These are phyloP conservation scores for Lecanosticta acicola DNA, from an alignment of 2,329 filamentous ascomycete genomes.

Conservation along the genomic window DNA sequence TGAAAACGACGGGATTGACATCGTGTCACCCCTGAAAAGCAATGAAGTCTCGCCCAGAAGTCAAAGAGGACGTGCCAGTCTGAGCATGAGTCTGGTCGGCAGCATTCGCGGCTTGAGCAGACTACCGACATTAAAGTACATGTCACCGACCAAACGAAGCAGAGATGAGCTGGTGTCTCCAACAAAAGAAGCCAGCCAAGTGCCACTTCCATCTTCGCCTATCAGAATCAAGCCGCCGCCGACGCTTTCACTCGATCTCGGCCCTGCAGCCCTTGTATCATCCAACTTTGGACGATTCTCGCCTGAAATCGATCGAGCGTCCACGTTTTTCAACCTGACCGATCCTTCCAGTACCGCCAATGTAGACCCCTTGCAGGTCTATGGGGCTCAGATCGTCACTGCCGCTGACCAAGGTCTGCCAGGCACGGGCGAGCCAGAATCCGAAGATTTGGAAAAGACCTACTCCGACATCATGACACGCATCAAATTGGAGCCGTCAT, in stretches of 20 bases:
- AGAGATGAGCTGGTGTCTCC: slow-evolving; percentile 6
- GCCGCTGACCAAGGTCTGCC: too few species aligned
- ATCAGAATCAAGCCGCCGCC: slow-evolving; percentile 23
- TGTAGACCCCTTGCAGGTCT: too few species aligned
- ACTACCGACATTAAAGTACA: slow-evolving; percentile 3
- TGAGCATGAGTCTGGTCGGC: slow-evolving; percentile 23
- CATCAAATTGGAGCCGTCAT: neutral
- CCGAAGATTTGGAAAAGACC: neutral
- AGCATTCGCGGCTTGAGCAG: slow-evolving; percentile 21
- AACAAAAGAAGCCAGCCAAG: slow-evolving; percentile 11
- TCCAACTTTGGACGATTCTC: slow-evolving; percentile 9
- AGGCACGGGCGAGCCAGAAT: too few species aligned
- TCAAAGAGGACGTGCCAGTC: slow-evolving; percentile 16
- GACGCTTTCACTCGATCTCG: slow-evolving; percentile 23
- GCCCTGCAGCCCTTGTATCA: slow-evolving; percentile 17
- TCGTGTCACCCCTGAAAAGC: neutral
- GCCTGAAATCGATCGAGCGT: slow-evolving; percentile 1
- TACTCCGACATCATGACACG: neutral
- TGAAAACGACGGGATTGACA: neutral
- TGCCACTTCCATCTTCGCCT: slow-evolving; percentile 24
- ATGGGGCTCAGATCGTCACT: too few species aligned
- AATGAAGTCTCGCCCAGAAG: slow-evolving; percentile 2
- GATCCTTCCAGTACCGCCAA: neutral
- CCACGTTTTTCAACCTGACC: neutral
- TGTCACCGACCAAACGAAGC: slow-evolving; percentile 10